These are phyloP conservation scores for Pythium dissotocum DNA, from an alignment of 352 stramenopile genomes.

Conservation along the genomic window DNA sequence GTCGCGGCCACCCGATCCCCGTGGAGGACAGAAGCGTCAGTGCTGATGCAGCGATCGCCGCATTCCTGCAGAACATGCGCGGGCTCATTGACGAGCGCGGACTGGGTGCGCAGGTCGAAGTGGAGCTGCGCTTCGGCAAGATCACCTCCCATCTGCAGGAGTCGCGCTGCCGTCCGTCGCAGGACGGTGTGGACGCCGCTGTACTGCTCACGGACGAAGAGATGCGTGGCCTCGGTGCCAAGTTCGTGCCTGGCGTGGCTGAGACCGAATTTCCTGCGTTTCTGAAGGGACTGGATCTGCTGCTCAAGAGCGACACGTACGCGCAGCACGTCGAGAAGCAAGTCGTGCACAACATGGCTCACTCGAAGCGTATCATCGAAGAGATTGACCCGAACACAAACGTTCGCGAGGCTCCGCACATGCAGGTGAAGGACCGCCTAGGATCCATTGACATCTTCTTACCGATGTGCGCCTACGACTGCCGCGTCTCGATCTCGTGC, in stretches of 20 bases:
- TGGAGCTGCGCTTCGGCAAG: conserved; percentile 81
- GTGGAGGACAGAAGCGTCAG: conserved; percentile 65
- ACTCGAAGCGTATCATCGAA: conserved; percentile 79
- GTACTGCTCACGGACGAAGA: conserved; percentile 68
- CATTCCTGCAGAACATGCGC: conserved; percentile 82
- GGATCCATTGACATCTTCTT: conserved; percentile 87
- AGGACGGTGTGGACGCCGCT: conserved; percentile 72
- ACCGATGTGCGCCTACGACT: conserved; percentile 84
- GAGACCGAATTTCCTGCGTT: conserved; percentile 75
- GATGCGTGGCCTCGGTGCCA: conserved; percentile 79
- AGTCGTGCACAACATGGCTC: conserved; percentile 74
- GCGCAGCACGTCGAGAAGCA: conserved; percentile 78
- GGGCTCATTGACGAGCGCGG: conserved; percentile 75
- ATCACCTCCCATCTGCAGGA: conserved; percentile 81
- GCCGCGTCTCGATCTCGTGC: conserved; percentile 80
- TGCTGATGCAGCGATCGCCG: conserved; percentile 77
- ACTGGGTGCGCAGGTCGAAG: conserved; percentile 75
- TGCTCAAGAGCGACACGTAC: conserved; percentile 73
- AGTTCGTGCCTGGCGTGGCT: conserved; percentile 75
- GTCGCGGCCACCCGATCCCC: conserved; percentile 65
- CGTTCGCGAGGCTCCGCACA: conserved; percentile 40
- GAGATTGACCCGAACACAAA: conserved; percentile 68
- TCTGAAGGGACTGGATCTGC: conserved; percentile 57
- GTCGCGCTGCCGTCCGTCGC: conserved; percentile 67
- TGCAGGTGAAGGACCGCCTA: conserved; percentile 83